Conservation (phyloP, 2,329 filamentous ascomycete species). For the Pseudogymnoascus sp. region DNA sequence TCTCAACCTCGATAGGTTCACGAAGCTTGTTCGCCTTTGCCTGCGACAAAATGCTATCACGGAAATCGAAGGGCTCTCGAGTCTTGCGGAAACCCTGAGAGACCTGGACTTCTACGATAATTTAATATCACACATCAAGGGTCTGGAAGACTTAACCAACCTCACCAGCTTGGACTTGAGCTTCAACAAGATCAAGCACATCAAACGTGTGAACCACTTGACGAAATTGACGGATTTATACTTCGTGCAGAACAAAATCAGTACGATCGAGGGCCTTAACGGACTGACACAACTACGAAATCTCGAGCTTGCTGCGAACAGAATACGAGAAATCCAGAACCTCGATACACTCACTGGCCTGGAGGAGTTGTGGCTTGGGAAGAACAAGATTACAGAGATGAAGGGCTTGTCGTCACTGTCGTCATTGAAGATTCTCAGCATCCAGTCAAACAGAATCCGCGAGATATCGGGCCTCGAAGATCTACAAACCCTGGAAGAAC, state of each 20-base stretch:
- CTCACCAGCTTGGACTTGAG: conserved; percentile 81
- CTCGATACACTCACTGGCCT: conserved; percentile 69
- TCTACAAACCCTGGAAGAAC: conserved; percentile 73
- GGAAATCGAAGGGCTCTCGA: conserved; percentile 66
- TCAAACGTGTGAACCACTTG: conserved; percentile 79
- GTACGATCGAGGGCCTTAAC: conserved; percentile 76
- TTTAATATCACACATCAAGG: conserved; percentile 77
- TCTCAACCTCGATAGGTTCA: conserved; percentile 78
- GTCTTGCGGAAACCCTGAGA: conserved; percentile 58
- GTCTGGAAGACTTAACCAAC: conserved; percentile 69
- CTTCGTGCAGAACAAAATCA: conserved; percentile 92
- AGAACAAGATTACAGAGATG: conserved; percentile 90
- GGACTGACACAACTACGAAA: conserved; percentile 69
- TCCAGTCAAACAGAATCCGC: conserved; percentile 90
- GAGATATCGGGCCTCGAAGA: conserved; percentile 69
- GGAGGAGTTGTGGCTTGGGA: conserved; percentile 90
- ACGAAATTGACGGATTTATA: conserved; percentile 75
- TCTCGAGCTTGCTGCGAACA: conserved; percentile 86
- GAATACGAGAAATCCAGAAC: conserved; percentile 82
- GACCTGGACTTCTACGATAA: conserved; percentile 98
- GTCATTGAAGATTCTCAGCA: conserved; percentile 80
- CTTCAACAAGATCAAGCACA: conserved; percentile 99
- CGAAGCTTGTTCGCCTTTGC: conserved; percentile 68
- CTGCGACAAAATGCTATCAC: conserved; percentile 89
- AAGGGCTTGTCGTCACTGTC: conserved; percentile 67